These are phyloP conservation scores for Buddleja alternifolia DNA, from an alignment of 257 asterid species.

Conservation along the genomic window DNA sequence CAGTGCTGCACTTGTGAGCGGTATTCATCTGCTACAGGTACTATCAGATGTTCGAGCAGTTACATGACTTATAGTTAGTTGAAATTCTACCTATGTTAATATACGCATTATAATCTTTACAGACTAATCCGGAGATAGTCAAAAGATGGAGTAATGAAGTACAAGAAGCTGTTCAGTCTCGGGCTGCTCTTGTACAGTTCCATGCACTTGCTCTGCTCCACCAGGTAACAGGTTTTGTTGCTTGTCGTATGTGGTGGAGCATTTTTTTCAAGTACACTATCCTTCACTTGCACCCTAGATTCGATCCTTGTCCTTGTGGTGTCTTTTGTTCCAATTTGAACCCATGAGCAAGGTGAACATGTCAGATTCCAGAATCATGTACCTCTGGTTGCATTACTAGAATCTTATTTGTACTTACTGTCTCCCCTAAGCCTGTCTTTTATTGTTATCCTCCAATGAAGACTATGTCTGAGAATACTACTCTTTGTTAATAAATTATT, in stretches of 20 bases:
- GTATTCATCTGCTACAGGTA: slow-evolving; percentile 93
- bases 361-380: not conserved
- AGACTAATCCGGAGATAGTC: slow-evolving; percentile 92
- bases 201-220: slow-evolving; percentile 93
- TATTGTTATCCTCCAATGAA: not conserved
- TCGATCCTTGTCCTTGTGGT: not conserved
- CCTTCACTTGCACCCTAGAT: slow-evolving; percentile 1
- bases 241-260: slow-evolving; percentile 6
- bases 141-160: slow-evolving; percentile 99
- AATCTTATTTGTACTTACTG: not conserved
- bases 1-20: slow-evolving; percentile 96
- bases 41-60: slow-evolving; percentile 11
- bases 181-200: slow-evolving; percentile 95
- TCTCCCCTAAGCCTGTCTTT: not conserved
- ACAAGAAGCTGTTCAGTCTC: slow-evolving; percentile 94
- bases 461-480: not conserved
- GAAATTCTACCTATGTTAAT: slow-evolving; percentile 19
- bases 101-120: slow-evolving; percentile 28
- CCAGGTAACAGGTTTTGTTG: slow-evolving; percentile 55
- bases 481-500: not conserved
- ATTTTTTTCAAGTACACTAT: slow-evolving; percentile 1
- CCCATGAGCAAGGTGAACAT: not conserved
- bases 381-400: not conserved
- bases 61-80: slow-evolving; percentile 22
- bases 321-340: not conserved